A percentile compares a stretch with the other conserved stretches of the same genome.
These are phyloP conservation scores for Trichaptum fuscoviolaceum DNA, from an alignment of 768 basidiomycete genomes.

Conservation along the genomic window DNA sequence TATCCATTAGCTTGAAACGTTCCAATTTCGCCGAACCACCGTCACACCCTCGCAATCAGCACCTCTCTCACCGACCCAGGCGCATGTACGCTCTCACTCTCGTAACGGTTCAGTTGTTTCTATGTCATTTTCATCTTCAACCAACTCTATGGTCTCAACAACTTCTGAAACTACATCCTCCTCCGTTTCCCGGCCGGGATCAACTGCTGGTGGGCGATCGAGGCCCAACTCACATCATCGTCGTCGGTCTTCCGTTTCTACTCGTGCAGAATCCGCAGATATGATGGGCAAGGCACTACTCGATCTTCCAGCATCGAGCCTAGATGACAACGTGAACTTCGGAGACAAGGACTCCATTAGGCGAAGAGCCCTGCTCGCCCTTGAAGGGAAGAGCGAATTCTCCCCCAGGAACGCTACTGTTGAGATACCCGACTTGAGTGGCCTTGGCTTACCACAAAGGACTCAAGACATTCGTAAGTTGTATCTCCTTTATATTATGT, in stretches of 20 bases:
- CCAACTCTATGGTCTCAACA: conserved; percentile 32
- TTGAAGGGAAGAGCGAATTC: conserved; percentile 78
- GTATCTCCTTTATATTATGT: conserved; percentile 13
- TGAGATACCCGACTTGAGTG: conserved; percentile 75
- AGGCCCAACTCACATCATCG: conserved; percentile 80
- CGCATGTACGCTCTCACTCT: conserved; percentile 66
- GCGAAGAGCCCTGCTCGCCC: conserved; percentile 75
- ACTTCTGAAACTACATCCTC: conserved; percentile 29
- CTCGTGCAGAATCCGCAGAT: conserved; percentile 84
- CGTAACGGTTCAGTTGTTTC: conserved; percentile 57
- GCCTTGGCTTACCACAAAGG: conserved; percentile 49
- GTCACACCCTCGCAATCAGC: conserved; percentile 30
- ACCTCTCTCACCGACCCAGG: conserved; percentile 31
- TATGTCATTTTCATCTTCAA: conserved; percentile 35
- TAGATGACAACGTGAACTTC: conserved; percentile 63
- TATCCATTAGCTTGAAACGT: conserved; percentile 57
- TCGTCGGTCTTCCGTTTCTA: conserved; percentile 84
- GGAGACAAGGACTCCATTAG: conserved; percentile 77
- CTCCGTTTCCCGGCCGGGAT: conserved; percentile 13
- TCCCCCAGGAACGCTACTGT: conserved; percentile 58
- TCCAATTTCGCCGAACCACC: conserved; percentile 51
- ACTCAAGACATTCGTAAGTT: conserved; percentile 65
- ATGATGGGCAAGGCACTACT: conserved; percentile 80
- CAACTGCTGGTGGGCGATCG: conserved; percentile 14
- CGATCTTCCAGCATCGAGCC: conserved; percentile 52